Evolutionary conservation across 176 grass and related monocot genomes (phyloP).

Genomic region (Bromus sterilis): DNA sequence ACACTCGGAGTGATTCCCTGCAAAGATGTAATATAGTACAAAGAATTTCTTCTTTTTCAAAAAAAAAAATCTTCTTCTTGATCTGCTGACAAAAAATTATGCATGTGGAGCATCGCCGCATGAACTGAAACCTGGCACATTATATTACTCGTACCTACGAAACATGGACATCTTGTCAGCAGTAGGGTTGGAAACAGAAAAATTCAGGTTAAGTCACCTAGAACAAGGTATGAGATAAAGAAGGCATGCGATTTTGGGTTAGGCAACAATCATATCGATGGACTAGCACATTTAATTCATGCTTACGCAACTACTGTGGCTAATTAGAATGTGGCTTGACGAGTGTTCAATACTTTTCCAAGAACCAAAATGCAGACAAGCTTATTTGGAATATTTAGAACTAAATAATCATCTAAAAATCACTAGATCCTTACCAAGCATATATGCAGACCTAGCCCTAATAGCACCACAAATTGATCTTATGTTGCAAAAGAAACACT

Average conservation of each 20-base stretch:
- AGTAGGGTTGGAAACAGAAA: neutral
- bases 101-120: neutral
- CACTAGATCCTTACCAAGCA: neutral
- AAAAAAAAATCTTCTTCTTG: no score
- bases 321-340: neutral
- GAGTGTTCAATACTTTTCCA: neutral
- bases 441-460: neutral
- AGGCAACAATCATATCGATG: neutral
- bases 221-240: neutral
- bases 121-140: neutral
- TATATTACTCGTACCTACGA: neutral
- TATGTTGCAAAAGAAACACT: neutral
- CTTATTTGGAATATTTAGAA: neutral
- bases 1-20: no score
- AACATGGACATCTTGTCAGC: neutral
- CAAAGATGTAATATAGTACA: no score
- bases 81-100: no score
- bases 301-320: neutral
- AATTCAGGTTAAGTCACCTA: constrained; percentile 6
- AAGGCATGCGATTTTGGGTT: neutral
- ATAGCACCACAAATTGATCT: neutral
- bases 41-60: no score
- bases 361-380: neutral
- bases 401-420: neutral
- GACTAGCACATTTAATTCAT: neutral